Evolutionary conservation across 768 basidiomycete genomes (phyloP).

Genomic region (Boletus pseudo-olivaceus): DNA sequence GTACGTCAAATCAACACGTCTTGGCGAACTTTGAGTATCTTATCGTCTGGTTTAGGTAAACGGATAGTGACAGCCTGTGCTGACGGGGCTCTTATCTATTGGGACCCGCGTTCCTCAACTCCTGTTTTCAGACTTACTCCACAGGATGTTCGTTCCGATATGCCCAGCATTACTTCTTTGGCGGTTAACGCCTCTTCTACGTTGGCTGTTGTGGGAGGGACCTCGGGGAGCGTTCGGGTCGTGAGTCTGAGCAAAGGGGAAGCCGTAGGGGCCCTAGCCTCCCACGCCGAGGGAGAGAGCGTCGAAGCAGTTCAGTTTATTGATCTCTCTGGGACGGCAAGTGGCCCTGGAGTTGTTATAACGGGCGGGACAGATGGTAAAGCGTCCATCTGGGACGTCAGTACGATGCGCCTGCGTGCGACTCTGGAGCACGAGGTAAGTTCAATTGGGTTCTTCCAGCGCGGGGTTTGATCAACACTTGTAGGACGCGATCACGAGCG

Average conservation of each 20-base stretch:
- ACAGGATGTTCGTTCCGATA: conserved; percentile 66
- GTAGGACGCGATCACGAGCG: conserved; percentile 83
- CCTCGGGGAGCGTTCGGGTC: conserved; percentile 80
- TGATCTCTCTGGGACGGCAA: conserved; percentile 60
- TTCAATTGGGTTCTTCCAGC: neutral
- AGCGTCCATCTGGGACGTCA: conserved; percentile 91
- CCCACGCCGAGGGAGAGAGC: conserved; percentile 84
- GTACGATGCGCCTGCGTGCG: conserved; percentile 77
- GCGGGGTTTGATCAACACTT: conserved; percentile 6
- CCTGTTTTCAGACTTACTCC: conserved; percentile 80
- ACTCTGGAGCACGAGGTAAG: conserved; percentile 80
- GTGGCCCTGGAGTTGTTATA: conserved; percentile 56
- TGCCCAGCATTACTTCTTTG: conserved; percentile 84
- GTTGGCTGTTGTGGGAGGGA: conserved; percentile 87
- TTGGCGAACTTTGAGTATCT: neutral
- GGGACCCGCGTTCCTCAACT: conserved; percentile 81
- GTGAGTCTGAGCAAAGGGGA: conserved; percentile 86
- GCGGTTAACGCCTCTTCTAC: conserved; percentile 84
- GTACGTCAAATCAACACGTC: conserved; percentile 32
- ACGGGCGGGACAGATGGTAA: conserved; percentile 94
- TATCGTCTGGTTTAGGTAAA: conserved; percentile 53
- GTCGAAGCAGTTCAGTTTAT: conserved; percentile 85
- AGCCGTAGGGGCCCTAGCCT: conserved; percentile 70
- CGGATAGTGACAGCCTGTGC: conserved; percentile 83
- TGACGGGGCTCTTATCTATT: conserved; percentile 78